Evolutionary conservation across 352 stramenopile genomes (phyloP), one percentile per base, ranked within the genome.

Genomic region (Phytophthora megakarya): DNA sequence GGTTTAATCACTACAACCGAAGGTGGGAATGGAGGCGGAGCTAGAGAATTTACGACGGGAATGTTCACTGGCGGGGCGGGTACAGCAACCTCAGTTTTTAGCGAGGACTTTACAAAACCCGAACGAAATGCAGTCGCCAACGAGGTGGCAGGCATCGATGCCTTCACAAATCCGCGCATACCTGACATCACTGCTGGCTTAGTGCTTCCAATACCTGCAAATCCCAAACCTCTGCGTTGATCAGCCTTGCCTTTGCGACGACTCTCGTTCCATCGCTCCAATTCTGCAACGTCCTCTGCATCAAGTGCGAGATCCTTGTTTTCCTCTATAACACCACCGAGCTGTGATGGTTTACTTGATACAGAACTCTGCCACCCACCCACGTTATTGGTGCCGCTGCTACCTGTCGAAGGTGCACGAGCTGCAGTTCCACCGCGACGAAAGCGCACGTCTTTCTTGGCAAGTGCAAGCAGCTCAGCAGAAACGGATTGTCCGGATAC

Each of bases 191-290:
- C 51, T 39, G 39, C 18, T 50, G 57, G 13, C n/a, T 61, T 53
- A 25, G 38, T 30, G 52, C 33, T 59, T 2, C 59, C 40, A 56
- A 43, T 10, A 12, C 61, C 58, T 32, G 60, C 62, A 42, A 95
- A 92, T 0, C 86, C 86, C 15, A 95, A 61, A 19, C 86, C 87
- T 78, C 88, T 84, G 6, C 85, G 78, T 59, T 85, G 76, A 1
- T 89, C 84, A 13, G 75, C 67, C 38, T 89, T 91, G 26, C 54
- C 82, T 25, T 85, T 92, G 8, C 67, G 69, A 10, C 71, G 71
- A 43, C 48, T 86, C n/a, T 77, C 66, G 18, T 74, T 78, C 80
- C 79, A 93, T 18, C 82, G 75, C 37, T 78, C 64, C 62, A 92
- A 67, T 44, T 92, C 85, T 25, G 57, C 61, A 15, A 67, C 70